A percentile compares a stretch with the other conserved stretches of the same genome.
These are phyloP conservation scores for Nemania abortiva DNA, from an alignment of 2,329 filamentous ascomycete genomes.

Conservation along the genomic window DNA sequence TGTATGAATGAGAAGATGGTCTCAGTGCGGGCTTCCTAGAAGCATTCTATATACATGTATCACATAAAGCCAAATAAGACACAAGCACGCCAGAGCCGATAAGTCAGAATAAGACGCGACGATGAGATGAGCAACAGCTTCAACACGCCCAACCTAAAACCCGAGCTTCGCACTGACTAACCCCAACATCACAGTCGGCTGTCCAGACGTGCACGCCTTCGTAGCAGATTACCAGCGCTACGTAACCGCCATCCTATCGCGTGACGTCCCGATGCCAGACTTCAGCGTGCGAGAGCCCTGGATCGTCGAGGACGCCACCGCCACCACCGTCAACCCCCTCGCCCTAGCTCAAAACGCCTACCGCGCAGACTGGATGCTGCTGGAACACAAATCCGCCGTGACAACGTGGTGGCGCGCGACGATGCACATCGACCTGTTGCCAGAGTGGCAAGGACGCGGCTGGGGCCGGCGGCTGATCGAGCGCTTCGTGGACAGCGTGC, in stretches of 20 bases:
- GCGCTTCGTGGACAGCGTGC: conserved; percentile 56
- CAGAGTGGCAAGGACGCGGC: conserved; percentile 56
- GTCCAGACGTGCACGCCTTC: conserved; percentile 57
- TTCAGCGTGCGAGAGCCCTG: conserved; percentile 51
- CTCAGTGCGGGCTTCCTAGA: background rate
- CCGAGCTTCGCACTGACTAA: background rate
- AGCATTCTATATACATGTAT: background rate
- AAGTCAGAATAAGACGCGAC: too few species aligned
- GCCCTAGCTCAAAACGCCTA: conserved; percentile 59
- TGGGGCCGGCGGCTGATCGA: conserved; percentile 59
- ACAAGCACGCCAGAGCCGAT: background rate
- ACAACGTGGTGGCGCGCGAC: conserved; percentile 56
- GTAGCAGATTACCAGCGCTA: conserved; percentile 56
- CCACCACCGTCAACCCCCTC: conserved; percentile 48
- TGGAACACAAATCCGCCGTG: conserved; percentile 54
- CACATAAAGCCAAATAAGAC: background rate
- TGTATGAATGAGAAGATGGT: background rate
- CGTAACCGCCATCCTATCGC: conserved; percentile 52
- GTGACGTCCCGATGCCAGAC: conserved; percentile 45
- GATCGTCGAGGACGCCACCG: conserved; percentile 29
- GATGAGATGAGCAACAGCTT: background rate
- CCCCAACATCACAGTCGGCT: conserved; percentile 31
- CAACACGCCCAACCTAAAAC: background rate
- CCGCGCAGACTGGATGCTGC: conserved; percentile 56
- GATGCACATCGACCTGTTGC: conserved; percentile 64